Conservation (phyloP, 2,329 filamentous ascomycete genomes). For the Leptoxyphium fumago region DNA sequence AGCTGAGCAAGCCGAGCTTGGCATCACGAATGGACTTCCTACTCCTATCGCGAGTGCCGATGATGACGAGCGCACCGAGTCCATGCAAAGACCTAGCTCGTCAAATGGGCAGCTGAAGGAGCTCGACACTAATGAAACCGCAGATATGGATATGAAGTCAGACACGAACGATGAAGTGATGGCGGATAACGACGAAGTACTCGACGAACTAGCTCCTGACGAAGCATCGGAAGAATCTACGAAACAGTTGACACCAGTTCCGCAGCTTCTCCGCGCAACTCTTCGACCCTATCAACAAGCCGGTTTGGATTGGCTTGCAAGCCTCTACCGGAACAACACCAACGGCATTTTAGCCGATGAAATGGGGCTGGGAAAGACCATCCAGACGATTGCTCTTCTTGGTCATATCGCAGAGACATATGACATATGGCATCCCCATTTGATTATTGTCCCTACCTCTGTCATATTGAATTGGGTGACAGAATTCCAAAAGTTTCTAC, state of each 20-base stretch:
- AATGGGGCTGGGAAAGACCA: constrained; percentile 97
- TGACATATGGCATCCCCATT: constrained; percentile 86
- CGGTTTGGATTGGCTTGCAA: constrained; percentile 92
- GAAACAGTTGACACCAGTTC: constrained; percentile 34
- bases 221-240: constrained; percentile 1
- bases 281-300: constrained; percentile 92
- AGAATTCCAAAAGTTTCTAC: constrained; percentile 99
- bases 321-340: constrained; percentile 78
- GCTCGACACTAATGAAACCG: neutral
- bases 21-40: constrained; percentile 2
- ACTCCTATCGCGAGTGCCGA: neutral
- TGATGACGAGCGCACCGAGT: neutral
- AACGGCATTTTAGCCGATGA: constrained; percentile 96
- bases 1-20: constrained; percentile 2
- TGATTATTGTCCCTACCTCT: constrained; percentile 92
- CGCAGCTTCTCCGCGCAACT: constrained; percentile 64
- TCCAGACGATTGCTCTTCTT: constrained; percentile 88
- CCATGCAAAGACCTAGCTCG: neutral
- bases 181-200: neutral
- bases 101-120: neutral
- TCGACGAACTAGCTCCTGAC: neutral
- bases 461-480: constrained; percentile 99
- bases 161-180: neutral
- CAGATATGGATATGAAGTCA: neutral
- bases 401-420: constrained; percentile 85